Evolutionary conservation across 2,329 filamentous ascomycete genomes (phyloP), one percentile per base, ranked within the genome.

Genomic region (Triangularia verruculosa): DNA sequence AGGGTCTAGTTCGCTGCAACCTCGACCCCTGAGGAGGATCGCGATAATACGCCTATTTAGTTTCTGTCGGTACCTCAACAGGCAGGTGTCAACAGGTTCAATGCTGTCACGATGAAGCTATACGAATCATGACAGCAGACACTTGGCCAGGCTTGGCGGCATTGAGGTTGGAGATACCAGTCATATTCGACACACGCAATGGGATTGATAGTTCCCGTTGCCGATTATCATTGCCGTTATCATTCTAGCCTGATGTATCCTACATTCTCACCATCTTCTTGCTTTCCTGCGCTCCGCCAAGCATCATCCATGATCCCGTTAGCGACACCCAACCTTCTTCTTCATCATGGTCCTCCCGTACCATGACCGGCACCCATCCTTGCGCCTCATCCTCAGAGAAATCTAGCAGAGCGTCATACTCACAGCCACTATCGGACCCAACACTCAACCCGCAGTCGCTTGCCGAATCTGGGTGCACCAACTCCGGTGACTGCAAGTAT

Each of bases 321-420:
- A 66, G 51, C 24, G 65, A 66, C 55, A 64, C 59, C 65, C 62
- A 64, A 15, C 63, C 62, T 17, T 66, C 57, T 3, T 60, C 34
- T 2, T 59, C 34, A 0, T 61, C 53, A 8, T 66, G 61, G 15
- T 64, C 57, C 34, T 63, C 62, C 9, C 59, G 52, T 32, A 66
- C 58, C 62, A 62, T 66, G 1, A 66, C 59, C 24, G 64, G 64
- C 22, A 66, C 58, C 65, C 65, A 66, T 6, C 60, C 62, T 12
- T 59, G 43, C 1, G 58, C 57, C 52, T 59, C 57, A 6, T 63
- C 61, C 6, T 55, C 53, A 8, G 55, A 52, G 24, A 62, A 52
- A 32, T 65, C 65, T 2, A 24, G 4, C 34, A 59, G 12, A 1
- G 53, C n/a, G 4, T 61, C 58, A 11, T 30, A 59, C 9, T 62